Evolutionary conservation across 192 early-diverging fungal genomes (phyloP).

Genomic region (Phlyctochytrium arcticum): DNA sequence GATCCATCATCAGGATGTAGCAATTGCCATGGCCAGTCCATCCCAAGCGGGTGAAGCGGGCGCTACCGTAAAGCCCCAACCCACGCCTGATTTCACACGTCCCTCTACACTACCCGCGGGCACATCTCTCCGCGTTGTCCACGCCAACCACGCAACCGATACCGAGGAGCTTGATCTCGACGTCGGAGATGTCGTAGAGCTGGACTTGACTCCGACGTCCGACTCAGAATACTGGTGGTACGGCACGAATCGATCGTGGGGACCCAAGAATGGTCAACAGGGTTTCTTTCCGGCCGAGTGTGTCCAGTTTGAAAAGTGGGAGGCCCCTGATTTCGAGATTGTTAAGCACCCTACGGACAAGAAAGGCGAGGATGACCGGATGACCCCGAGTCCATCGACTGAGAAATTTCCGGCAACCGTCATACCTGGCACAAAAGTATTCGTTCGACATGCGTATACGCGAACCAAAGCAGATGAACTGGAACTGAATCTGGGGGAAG

Average conservation of each 20-base stretch:
- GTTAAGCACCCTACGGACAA: not conserved
- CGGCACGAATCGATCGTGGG: slow-evolving; percentile 44
- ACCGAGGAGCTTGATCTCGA: slow-evolving; percentile 42
- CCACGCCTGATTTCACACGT: too few species aligned
- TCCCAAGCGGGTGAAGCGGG: too few species aligned
- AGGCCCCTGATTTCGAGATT: not conserved
- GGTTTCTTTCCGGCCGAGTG: slow-evolving; percentile 45
- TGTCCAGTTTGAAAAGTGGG: slow-evolving; percentile 43
- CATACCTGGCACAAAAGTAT: slow-evolving; percentile 44
- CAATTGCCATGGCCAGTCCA: too few species aligned
- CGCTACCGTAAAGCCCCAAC: too few species aligned
- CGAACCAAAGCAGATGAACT: slow-evolving; percentile 50
- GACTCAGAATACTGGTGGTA: slow-evolving; percentile 41
- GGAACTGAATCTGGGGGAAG: slow-evolving; percentile 34
- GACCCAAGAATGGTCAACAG: slow-evolving; percentile 38
- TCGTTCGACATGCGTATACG: slow-evolving; percentile 23
- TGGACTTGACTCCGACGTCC: slow-evolving; percentile 26
- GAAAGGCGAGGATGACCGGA: slow-evolving; percentile 19
- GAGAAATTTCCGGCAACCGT: slow-evolving; percentile 12
- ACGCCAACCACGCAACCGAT: slow-evolving; percentile 19
- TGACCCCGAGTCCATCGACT: too few species aligned
- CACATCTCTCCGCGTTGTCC: slow-evolving; percentile 23
- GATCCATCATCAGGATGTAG: too few species aligned
- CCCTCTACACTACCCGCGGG: slow-evolving; percentile 1
- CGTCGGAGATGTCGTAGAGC: slow-evolving; percentile 42